Evolutionary conservation across 1,284 basidiomycete genomes (phyloP), one percentile per base, ranked within the genome.

Genomic region (Heliocybe sulcata): DNA sequence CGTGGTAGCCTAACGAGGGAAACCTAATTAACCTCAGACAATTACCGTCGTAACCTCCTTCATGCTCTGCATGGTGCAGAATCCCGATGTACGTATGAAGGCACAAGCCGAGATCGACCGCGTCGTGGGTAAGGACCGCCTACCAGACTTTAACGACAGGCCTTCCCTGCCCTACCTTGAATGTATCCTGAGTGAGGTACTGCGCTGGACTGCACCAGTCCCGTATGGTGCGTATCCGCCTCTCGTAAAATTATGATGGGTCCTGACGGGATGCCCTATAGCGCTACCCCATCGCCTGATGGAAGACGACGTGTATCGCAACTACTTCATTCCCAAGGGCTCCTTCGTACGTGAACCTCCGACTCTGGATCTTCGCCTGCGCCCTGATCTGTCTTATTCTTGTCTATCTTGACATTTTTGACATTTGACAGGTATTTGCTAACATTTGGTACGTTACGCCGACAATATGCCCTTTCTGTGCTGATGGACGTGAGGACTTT

Each of bases 101-200:
- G 73, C 72, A 2, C 76, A 75, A 52, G 64, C 62, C 49, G 76
- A 79, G 56, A 65, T 80, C 2, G 74, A 78, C 45, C 53, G 60
- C 0, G 65, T 73, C 10, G 48, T 76, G 23, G 75, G 75, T 25
- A 54, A 53, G 1, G 61, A 67, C 2, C 61, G 35, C 14, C 14
- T 79, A 2, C 79, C 79, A 0, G 63, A 63, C 3, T 73, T 77
- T 27, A 63, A 61, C 12, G 79, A 80, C 54, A 60, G 70, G 38
- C 42, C 64, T 1, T 59, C 56, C 0, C 61, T 80, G 26, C 72
- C 74, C 9, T 79, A 75, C 52, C 53, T 75, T 2, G 64, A 66
- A 2, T 72, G 70, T 1, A 45, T 76, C 19, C 57, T 79, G 23
- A 71, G 73, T 33, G 77, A 79, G 62, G 61, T 69, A 1, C 52